These are phyloP conservation scores for Isochrysis galbana DNA, from an alignment of 78 protist species.

Conservation along the genomic window DNA sequence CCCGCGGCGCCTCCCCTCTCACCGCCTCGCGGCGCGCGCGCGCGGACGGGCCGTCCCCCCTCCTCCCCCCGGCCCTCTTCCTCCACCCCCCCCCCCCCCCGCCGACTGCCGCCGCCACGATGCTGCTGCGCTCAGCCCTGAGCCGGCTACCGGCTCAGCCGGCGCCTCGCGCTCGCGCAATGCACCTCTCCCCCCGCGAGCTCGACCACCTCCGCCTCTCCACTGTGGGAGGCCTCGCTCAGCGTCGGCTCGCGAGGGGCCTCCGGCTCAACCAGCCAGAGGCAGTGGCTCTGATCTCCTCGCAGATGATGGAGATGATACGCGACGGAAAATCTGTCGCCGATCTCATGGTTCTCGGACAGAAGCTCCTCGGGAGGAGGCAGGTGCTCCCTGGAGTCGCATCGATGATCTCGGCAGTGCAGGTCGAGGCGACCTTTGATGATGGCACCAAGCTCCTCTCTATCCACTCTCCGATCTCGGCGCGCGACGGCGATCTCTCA, in stretches of 20 bases:
- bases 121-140: no score
- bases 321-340: constrained; percentile 32
- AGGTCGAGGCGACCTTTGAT: constrained; percentile 45
- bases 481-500: constrained; percentile 33
- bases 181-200: constrained; percentile 45
- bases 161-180: no score
- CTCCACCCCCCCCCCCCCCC: no score
- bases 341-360: constrained; percentile 14
- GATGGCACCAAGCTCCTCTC: constrained; percentile 57
- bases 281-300: constrained; percentile 22
- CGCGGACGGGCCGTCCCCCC: no score
- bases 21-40: no score
- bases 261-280: constrained; percentile 3
- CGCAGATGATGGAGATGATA: constrained; percentile 31
- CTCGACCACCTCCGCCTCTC: constrained; percentile 37
- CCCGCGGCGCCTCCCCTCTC: no score
- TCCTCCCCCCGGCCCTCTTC: no score
- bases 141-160: no score
- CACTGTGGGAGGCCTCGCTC: constrained; percentile 23
- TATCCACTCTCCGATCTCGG: not conserved
- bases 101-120: no score
- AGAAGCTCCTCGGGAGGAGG: constrained; percentile 8
- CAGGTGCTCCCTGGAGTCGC: constrained; percentile 22
- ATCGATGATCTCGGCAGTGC: not conserved
- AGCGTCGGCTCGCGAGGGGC: constrained; percentile 39